Percentiles rank a stretch among this genome's conserved stretches.
Evolutionary conservation across 2,329 filamentous ascomycete species (phyloP).

Genomic region (Fonsecaea pedrosoi): DNA sequence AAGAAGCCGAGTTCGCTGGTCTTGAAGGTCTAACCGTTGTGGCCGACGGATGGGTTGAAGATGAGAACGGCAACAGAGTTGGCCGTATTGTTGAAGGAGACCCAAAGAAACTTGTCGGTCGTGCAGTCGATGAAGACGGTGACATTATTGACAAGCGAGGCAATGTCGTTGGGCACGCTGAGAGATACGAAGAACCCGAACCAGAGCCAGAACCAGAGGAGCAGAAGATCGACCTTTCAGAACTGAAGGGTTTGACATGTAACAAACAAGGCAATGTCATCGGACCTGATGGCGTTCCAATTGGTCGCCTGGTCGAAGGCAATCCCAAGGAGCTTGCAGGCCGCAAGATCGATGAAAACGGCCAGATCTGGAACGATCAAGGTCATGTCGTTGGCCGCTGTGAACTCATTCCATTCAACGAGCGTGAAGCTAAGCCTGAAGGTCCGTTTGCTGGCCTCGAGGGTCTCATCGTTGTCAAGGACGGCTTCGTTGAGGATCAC

Average conservation of each 20-base stretch:
- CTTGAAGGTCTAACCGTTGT: conserved; percentile 56
- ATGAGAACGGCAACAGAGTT: conserved; percentile 55
- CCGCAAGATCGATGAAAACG: conserved; percentile 62
- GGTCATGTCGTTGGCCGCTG: conserved; percentile 64
- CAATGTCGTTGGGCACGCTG: conserved; percentile 66
- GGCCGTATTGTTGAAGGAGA: conserved; percentile 65
- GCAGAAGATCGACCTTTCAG: conserved; percentile 58
- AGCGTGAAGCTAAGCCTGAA: conserved; percentile 62
- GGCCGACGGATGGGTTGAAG: conserved; percentile 57
- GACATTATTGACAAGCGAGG: conserved; percentile 68
- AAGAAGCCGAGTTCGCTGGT: conserved; percentile 53
- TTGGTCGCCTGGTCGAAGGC: conserved; percentile 63
- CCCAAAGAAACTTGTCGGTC: conserved; percentile 64
- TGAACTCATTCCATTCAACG: conserved; percentile 63
- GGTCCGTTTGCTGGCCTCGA: conserved; percentile 66
- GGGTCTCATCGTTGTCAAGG: conserved; percentile 63
- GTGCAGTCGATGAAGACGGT: conserved; percentile 67
- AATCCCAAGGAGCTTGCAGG: conserved; percentile 63
- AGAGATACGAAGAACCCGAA: conserved; percentile 59
- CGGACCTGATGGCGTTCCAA: conserved; percentile 59
- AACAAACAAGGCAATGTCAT: conserved; percentile 68
- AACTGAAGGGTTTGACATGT: conserved; percentile 60
- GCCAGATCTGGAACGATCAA: conserved; percentile 62
- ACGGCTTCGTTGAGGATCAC: conserved; percentile 72
- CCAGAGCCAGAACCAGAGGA: conserved; percentile 52